Conservation (phyloP, 805 yeast species). For the Metschnikowia cerradonensis region DNA sequence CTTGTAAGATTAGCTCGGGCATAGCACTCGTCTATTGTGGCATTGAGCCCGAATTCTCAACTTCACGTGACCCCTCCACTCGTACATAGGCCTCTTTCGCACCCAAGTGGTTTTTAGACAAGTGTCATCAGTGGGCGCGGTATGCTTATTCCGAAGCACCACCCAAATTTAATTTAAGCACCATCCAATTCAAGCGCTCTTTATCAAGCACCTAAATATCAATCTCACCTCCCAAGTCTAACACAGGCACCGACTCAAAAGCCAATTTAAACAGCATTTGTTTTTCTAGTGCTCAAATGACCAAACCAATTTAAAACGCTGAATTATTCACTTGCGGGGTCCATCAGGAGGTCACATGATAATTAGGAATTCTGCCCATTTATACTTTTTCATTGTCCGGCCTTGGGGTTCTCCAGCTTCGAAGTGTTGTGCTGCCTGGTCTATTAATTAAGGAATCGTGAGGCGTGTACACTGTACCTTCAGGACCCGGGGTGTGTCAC, state of each 20-base stretch:
- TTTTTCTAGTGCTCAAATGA: too few relatives aligned
- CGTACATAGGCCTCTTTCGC: neutral
- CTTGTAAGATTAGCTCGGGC: neutral
- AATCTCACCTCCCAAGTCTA: neutral
- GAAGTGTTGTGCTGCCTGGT: neutral
- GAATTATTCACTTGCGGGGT: too few relatives aligned
- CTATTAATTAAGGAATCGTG: neutral
- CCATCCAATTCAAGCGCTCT: too few relatives aligned
- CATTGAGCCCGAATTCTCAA: neutral
- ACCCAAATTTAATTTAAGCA: neutral
- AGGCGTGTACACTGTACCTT: neutral
- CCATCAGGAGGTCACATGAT: too few relatives aligned
- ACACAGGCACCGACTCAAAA: too few relatives aligned
- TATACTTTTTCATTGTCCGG: too few relatives aligned
- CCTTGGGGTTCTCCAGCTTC: neutral
- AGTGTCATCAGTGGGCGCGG: neutral
- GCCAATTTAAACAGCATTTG: too few relatives aligned
- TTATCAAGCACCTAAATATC: neutral
- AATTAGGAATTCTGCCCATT: too few relatives aligned
- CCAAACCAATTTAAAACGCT: too few relatives aligned
- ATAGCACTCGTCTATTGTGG: neutral
- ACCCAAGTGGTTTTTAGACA: neutral
- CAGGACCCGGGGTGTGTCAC: neutral
- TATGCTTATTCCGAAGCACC: neutral
- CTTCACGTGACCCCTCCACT: neutral